Base-by-base conservation (phyloP, 2,329 filamentous ascomycete genomes). In the Diaporthe longicolla region DNA sequence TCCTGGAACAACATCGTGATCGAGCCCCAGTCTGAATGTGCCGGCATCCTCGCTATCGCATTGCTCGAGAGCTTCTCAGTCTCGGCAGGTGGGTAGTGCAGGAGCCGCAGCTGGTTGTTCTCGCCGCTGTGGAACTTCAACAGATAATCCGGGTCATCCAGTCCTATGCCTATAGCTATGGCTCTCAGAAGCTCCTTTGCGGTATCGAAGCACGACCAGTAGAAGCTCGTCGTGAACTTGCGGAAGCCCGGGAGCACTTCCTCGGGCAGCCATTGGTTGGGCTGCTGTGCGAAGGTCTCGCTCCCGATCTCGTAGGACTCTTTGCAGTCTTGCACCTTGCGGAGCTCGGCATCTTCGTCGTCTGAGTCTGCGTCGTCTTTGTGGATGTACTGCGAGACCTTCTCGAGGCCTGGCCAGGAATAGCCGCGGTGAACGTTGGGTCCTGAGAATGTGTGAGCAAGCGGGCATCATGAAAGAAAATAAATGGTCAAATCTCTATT, bases 71-170 rank as follows among this genome's bases (percentile, higher is more conserved):
- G 74, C 26, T 79, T 77, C 5, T 79, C 79, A 3, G 63, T 73
- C 15, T 81, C 78, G 17, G 82, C 77, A 1, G 81, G 78, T 3
- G 83, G 83, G 71, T 84, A 93, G 78, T 92, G 90, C 21, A 92
- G 82, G 35, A 93, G 80, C 1, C 91, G 86, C 13, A 92, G 82
- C 75, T 92, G 90, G 75, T 91, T 90, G 76, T 90, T 87, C 73
- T 87, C 84, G 0, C 87, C 87, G 45, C 85, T 86, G 79, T 92
- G 90, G 58, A 87, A 79, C 78, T 11, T 78, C 76, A 8, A 79
- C 76, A 57, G 79, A 70, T 32, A 77, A 1, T 71, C 70, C 68
- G 77, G 76, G 4, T 79, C 78, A 4, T 79, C 76, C 1, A 84
- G 75, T 3, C 79, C 80, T 9, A 84, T 76, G 2, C 82, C 82